phyloP scores from a whole-genome alignment of 371 early-diverging fungal species.

The Mucor racemosus region DNA sequence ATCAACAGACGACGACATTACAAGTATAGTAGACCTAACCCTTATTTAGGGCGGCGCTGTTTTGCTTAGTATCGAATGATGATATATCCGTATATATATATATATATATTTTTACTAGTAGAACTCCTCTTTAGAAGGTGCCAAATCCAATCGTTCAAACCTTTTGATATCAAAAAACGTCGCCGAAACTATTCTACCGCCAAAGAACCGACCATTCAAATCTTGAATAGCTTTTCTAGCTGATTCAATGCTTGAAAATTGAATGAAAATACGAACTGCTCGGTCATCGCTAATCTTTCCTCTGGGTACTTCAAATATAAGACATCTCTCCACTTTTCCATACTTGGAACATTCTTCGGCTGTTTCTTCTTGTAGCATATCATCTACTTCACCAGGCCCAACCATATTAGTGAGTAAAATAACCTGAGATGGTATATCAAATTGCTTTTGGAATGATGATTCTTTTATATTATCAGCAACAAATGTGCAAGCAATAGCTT shows the following conservation, averaged over 20 bases:
- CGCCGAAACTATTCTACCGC: conserved; percentile 70
- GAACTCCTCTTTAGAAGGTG: conserved; percentile 53
- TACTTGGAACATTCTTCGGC: conserved; percentile 78
- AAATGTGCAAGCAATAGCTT: conserved; percentile 43
- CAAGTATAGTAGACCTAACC: not conserved
- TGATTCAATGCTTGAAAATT: conserved; percentile 56
- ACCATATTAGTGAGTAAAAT: conserved; percentile 70
- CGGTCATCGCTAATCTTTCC: conserved; percentile 62
- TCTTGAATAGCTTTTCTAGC: conserved; percentile 65
- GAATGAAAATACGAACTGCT: conserved; percentile 75
- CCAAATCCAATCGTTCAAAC: conserved; percentile 64
- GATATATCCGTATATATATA: no score
- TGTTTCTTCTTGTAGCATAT: conserved; percentile 75
- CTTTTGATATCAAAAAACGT: conserved; percentile 57
- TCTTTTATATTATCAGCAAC: conserved; percentile 9
- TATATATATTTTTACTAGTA: not conserved
- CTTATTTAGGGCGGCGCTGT: not conserved
- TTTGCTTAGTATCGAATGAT: no score
- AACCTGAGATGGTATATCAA: conserved; percentile 34
- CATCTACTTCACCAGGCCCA: conserved; percentile 75
- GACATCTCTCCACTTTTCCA: conserved; percentile 71
- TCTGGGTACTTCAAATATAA: conserved; percentile 68
- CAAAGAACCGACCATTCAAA: conserved; percentile 79
- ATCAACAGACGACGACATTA: no score
- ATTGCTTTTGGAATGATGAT: no score